Percentiles rank a stretch among this genome's conserved stretches.
These are phyloP conservation scores for Prunus yedoensis DNA, from an alignment of 331 rosid genomes.

Conservation along the genomic window DNA sequence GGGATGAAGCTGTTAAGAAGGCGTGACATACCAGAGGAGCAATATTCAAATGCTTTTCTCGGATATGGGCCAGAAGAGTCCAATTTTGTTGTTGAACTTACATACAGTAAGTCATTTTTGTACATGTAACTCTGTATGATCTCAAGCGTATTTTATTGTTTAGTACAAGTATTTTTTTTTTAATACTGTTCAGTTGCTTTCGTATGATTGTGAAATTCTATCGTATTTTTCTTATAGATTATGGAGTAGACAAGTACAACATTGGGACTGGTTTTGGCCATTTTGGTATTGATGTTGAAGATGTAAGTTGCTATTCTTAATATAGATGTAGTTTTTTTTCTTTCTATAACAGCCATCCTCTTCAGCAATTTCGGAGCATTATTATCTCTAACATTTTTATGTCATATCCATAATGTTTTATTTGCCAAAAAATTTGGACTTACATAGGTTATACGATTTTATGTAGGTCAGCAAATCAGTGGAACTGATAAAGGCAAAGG, in stretches of 20 bases:
- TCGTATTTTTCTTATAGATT: constrained; percentile 13
- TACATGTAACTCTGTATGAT: no score
- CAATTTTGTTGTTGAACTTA: constrained; percentile 36
- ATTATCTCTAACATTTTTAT: background rate
- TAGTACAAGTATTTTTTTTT: background rate
- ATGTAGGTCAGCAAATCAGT: constrained; percentile 29
- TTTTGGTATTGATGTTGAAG: constrained; percentile 35
- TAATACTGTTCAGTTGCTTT: background rate
- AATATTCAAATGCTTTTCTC: constrained; percentile 34
- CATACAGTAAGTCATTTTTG: constrained; percentile 24
- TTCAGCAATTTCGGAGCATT: background rate
- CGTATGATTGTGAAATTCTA: background rate
- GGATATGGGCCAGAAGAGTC: constrained; percentile 36
- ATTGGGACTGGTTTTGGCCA: constrained; percentile 42
- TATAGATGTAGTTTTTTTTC: background rate
- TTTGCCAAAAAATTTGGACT: background rate
- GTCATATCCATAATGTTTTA: background rate
- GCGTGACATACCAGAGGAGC: constrained; percentile 38
- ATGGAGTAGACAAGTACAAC: constrained; percentile 35
- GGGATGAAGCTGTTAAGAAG: constrained; percentile 41
- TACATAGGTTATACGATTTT: background rate
- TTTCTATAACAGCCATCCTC: background rate
- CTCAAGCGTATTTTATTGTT: background rate
- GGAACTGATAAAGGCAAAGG: constrained; percentile 37
- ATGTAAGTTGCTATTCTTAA: constrained; percentile 23